Evolutionary conservation across 1,139 yeast genomes (phyloP), one percentile per base, ranked within the genome.

Genomic region (Geotrichum klebahnii): DNA sequence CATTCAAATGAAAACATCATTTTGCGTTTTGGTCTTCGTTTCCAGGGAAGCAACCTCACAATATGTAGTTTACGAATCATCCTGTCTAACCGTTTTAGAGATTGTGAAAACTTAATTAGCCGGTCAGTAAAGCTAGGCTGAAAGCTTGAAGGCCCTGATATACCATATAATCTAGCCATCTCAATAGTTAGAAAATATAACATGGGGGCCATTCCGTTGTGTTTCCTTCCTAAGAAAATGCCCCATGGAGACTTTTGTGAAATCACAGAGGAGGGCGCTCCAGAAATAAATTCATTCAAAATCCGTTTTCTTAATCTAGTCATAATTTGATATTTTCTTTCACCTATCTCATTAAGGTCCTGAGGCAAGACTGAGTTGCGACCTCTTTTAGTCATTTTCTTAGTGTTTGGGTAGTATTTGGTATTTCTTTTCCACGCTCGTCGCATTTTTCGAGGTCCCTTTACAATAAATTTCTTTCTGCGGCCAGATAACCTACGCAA

Each of bases 41-140:
- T 42, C 47, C 51, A 43, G n/a, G 51, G 47, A 28, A 48, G 20
- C 5, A 48, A 5, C 19, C 47, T 42, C 33, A 43, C 17, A n/a
- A 48, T 20, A 10, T 32, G 47, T 29, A 37, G 31, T 14, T 23
- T 36, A 19, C 51, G 46, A 22, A 48, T 5, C n/a, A 48, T n/a
- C 24, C 47, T 22, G 5, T 42, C 37, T 3, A 48, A 12, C 1
- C 47, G 33, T 31, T 42, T 37, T n/a, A 37, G 26, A 10, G 35
- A 4, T 28, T 24, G 42, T 14, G 51, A 42, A 8, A 37, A 17
- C 10, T 29, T 24, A 14, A 32, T 34, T 3, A 48, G 31, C 20
- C 39, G 26, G 9, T 37, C 47, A 10, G 3, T n/a, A 14, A 37
- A 2, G 8, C 32, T 33, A 19, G 39, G 20, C 28, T 37, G 47